These are phyloP conservation scores for Scenedesmus sp. DNA, from an alignment of 163 green algal genomes.

Conservation along the genomic window DNA sequence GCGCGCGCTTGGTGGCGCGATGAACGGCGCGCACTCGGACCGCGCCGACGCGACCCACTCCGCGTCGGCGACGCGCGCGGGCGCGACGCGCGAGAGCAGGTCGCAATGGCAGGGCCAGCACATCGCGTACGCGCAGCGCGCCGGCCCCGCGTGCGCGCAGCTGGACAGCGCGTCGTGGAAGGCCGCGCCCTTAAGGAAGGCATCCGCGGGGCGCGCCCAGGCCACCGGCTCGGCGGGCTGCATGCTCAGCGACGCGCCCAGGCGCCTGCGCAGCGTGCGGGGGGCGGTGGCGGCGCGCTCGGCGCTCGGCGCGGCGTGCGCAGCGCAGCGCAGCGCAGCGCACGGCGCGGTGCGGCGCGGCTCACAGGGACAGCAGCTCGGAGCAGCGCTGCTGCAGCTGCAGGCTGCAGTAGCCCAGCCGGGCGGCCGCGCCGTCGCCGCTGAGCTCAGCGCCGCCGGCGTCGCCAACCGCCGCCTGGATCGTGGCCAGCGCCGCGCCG, in stretches of 20 bases:
- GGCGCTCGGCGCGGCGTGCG: too few species aligned
- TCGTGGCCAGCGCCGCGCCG: slow-evolving; percentile 1
- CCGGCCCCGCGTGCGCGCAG: neutral
- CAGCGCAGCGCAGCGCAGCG: too few species aligned
- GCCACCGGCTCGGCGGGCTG: slow-evolving; percentile 14
- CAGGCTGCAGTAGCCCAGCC: slow-evolving; percentile 34
- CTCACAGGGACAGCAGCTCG: neutral
- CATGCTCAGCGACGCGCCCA: slow-evolving; percentile 27
- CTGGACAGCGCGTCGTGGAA: slow-evolving; percentile 11
- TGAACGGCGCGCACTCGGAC: slow-evolving; percentile 39
- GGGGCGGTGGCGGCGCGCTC: too few species aligned
- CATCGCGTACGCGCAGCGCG: neutral
- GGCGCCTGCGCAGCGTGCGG: neutral
- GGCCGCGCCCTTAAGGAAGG: slow-evolving; percentile 16
- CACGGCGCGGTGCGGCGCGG: too few species aligned
- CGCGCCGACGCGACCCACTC: slow-evolving; percentile 33
- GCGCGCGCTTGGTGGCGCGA: slow-evolving; percentile 42
- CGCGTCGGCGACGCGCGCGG: neutral
- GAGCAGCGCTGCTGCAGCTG: slow-evolving; percentile 14
- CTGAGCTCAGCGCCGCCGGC: neutral
- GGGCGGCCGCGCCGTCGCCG: neutral
- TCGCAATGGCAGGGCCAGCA: slow-evolving; percentile 44
- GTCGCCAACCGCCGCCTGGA: neutral
- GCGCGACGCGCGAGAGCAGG: slow-evolving; percentile 20
- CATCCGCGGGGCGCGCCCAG: slow-evolving; percentile 46